These are phyloP conservation scores for Mycena citricolor DNA, from an alignment of 1,284 basidiomycete genomes.

Conservation along the genomic window DNA sequence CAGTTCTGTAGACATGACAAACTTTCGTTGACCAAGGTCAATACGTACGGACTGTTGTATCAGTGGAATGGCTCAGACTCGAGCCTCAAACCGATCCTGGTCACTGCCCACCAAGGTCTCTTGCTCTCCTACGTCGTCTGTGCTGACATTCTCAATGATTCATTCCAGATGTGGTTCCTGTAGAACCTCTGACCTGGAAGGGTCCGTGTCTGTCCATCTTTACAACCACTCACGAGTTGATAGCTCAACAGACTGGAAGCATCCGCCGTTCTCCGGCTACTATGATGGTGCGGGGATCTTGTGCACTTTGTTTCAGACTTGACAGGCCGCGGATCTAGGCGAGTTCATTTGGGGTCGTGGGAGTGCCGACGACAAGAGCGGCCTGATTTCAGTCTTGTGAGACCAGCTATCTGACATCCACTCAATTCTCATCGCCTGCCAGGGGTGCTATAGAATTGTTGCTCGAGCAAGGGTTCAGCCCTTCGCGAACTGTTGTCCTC, in stretches of 20 bases:
- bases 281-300: slow-evolving; percentile 39
- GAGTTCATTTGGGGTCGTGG: slow-evolving; percentile 49
- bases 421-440: slow-evolving; percentile 13
- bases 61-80: slow-evolving; percentile 53
- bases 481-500: slow-evolving; percentile 48
- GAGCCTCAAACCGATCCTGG: slow-evolving; percentile 51
- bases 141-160: neutral
- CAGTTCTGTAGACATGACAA: slow-evolving; percentile 32
- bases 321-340: slow-evolving; percentile 33
- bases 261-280: slow-evolving; percentile 50
- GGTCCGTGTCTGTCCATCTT: slow-evolving; percentile 1
- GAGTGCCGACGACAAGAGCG: slow-evolving; percentile 43
- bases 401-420: slow-evolving; percentile 32
- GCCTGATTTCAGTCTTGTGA: slow-evolving; percentile 51
- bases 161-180: slow-evolving; percentile 24
- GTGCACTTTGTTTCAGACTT: neutral
- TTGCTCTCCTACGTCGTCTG: neutral
- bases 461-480: slow-evolving; percentile 42
- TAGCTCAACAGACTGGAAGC: slow-evolving; percentile 42
- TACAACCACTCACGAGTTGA: neutral
- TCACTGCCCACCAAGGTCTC: slow-evolving; percentile 56
- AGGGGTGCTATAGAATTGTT: slow-evolving; percentile 41
- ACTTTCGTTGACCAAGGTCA: slow-evolving; percentile 43
- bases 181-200: slow-evolving; percentile 1
- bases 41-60: slow-evolving; percentile 54